Evolutionary conservation across 2,329 filamentous ascomycete genomes (phyloP).

Genomic region (Metarhizium rileyi): DNA sequence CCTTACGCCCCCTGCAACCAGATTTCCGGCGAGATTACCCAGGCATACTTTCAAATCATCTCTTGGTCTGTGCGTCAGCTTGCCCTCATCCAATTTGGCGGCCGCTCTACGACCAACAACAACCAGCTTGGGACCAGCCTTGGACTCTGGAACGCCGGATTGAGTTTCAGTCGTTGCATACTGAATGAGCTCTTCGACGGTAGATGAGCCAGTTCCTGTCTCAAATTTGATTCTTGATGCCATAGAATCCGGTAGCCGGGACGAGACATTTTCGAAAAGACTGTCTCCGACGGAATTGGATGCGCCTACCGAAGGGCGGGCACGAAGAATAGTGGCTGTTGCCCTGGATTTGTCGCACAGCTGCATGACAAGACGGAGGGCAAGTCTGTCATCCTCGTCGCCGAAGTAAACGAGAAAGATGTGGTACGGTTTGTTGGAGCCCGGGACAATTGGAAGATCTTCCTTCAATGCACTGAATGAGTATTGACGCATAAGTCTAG

Average conservation of each 20-base stretch:
- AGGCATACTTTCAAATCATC: slow-evolving; percentile 14
- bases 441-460: slow-evolving; percentile 48
- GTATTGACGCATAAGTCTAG: slow-evolving; percentile 37
- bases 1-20: slow-evolving; percentile 13
- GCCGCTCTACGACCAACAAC: slow-evolving; percentile 15
- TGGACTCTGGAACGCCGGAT: background rate
- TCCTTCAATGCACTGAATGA: slow-evolving; percentile 48
- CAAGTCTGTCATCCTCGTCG: slow-evolving; percentile 69
- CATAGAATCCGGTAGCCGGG: slow-evolving; percentile 6
- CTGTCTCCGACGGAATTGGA: slow-evolving; percentile 4
- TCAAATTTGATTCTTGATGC: slow-evolving; percentile 14
- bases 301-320: background rate
- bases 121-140: slow-evolving; percentile 11
- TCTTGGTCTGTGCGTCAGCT: slow-evolving; percentile 8
- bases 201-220: slow-evolving; percentile 7
- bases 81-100: slow-evolving; percentile 13
- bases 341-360: slow-evolving; percentile 70
- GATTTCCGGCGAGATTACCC: slow-evolving; percentile 13
- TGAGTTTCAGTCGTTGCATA: slow-evolving; percentile 9
- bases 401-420: slow-evolving; percentile 85
- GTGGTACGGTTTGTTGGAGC: slow-evolving; percentile 64
- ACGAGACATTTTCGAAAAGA: slow-evolving; percentile 8
- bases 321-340: slow-evolving; percentile 61
- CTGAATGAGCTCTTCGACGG: slow-evolving; percentile 15
- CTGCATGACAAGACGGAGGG: slow-evolving; percentile 73